A percentile compares a stretch with the other conserved stretches of the same genome.
These are phyloP conservation scores for Tulasnella sp. DNA, from an alignment of 768 basidiomycete species.

Conservation along the genomic window DNA sequence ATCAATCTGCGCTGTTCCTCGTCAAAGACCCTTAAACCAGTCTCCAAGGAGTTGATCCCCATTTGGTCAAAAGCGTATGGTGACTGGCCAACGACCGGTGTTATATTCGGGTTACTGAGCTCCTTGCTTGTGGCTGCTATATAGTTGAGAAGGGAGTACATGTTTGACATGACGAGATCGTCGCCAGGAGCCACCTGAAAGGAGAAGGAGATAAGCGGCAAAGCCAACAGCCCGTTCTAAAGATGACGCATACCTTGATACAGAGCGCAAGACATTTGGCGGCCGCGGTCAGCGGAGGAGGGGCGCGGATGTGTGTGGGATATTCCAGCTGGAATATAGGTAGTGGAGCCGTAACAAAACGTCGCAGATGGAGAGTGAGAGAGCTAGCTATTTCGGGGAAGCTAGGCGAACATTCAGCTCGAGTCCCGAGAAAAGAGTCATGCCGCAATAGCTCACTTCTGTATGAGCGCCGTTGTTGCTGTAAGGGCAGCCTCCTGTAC, in stretches of 20 bases:
- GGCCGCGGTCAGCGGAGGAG: constrained; percentile 76
- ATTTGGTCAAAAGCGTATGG: constrained; percentile 46
- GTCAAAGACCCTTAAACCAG: constrained; percentile 60
- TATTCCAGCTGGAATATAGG: constrained; percentile 87
- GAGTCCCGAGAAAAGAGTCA: not conserved
- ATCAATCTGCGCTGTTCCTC: constrained; percentile 83
- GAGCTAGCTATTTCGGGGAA: constrained; percentile 74
- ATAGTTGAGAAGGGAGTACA: constrained; percentile 94
- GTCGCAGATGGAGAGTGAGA: constrained; percentile 75
- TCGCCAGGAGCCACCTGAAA: constrained; percentile 75
- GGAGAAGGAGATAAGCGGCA: constrained; percentile 22
- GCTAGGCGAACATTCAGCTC: constrained; percentile 42
- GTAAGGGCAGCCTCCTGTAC: constrained; percentile 89
- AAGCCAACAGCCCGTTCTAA: not conserved
- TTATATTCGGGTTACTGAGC: not conserved
- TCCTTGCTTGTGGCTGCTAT: constrained; percentile 67
- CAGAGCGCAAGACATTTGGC: constrained; percentile 88
- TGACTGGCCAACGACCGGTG: not conserved
- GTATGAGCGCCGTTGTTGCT: constrained; percentile 76
- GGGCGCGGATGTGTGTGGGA: constrained; percentile 64
- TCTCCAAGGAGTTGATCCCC: constrained; percentile 57
- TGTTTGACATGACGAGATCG: constrained; percentile 87
- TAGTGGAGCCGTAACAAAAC: constrained; percentile 83
- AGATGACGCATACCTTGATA: constrained; percentile 57
- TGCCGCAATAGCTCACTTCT: constrained; percentile 52